phyloP scores from a whole-genome alignment of 257 asterid species.

The Craterostigma plantagineum region DNA sequence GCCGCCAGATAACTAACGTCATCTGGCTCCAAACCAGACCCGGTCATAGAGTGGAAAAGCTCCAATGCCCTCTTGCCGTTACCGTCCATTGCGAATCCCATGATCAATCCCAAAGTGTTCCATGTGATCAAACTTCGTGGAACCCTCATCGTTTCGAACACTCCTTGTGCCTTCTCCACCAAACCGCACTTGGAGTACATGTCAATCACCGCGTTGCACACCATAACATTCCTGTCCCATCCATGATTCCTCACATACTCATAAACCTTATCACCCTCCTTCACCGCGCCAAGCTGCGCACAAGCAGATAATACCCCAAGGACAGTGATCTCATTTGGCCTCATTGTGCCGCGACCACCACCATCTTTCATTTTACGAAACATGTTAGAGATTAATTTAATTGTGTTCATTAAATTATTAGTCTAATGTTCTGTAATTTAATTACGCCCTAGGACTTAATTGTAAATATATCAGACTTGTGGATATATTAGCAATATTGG shows the following conservation, averaged over 20 bases:
- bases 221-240: slow-evolving; percentile 46
- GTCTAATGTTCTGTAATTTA: too few relatives aligned
- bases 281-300: slow-evolving; percentile 65
- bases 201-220: slow-evolving; percentile 72
- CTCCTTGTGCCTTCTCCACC: slow-evolving; percentile 37
- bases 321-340: slow-evolving; percentile 69
- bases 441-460: too few relatives aligned
- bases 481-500: too few relatives aligned
- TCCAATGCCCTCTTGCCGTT: slow-evolving; percentile 56
- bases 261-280: slow-evolving; percentile 37
- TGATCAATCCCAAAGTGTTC: slow-evolving; percentile 92
- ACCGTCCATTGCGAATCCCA: slow-evolving; percentile 79
- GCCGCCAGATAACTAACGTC: slow-evolving; percentile 54
- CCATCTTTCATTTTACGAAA: slow-evolving; percentile 32
- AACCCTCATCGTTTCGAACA: slow-evolving; percentile 46
- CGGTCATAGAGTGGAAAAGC: slow-evolving; percentile 23
- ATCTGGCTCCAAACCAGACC: slow-evolving; percentile 25
- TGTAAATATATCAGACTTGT: too few relatives aligned
- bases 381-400: too few relatives aligned
- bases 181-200: slow-evolving; percentile 80
- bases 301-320: slow-evolving; percentile 81
- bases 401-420: too few relatives aligned
- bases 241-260: slow-evolving; percentile 18
- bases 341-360: slow-evolving; percentile 7
- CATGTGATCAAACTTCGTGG: slow-evolving; percentile 39